Conservation (phyloP, 2,329 filamentous ascomycete species). For the Xylariales sp. region DNA sequence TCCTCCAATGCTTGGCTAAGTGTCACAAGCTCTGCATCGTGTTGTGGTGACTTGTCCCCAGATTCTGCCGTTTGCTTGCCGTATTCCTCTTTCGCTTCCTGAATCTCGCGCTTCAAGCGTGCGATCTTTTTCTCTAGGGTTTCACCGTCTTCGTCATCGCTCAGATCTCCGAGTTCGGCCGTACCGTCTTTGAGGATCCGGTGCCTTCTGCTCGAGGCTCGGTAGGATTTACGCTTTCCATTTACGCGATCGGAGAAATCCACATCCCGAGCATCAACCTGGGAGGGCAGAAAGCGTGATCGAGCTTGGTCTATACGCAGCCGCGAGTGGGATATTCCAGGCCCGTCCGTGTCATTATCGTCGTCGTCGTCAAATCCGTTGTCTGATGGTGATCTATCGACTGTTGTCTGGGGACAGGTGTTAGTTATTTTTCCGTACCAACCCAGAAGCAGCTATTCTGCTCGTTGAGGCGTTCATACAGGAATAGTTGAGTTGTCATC, state of each 20-base stretch:
- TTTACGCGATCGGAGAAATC: slow-evolving; percentile 92
- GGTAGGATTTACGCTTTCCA: slow-evolving; percentile 85
- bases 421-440: slow-evolving; percentile 32
- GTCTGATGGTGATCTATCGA: slow-evolving; percentile 68
- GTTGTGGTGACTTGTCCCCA: slow-evolving; percentile 55
- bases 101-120: slow-evolving; percentile 79
- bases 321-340: slow-evolving; percentile 79
- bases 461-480: slow-evolving; percentile 60
- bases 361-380: slow-evolving; percentile 63
- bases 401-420: slow-evolving; percentile 59
- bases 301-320: slow-evolving; percentile 84
- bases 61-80: slow-evolving; percentile 63
- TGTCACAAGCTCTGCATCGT: slow-evolving; percentile 70
- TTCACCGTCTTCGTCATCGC: slow-evolving; percentile 77
- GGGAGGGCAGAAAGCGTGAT: slow-evolving; percentile 78
- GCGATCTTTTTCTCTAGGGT: slow-evolving; percentile 82
- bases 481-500: slow-evolving; percentile 89
- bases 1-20: slow-evolving; percentile 79
- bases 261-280: slow-evolving; percentile 79
- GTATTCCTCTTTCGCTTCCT: slow-evolving; percentile 62
- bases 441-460: slow-evolving; percentile 1
- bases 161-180: slow-evolving; percentile 77
- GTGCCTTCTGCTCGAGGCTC: slow-evolving; percentile 75
- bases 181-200: slow-evolving; percentile 72
- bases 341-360: slow-evolving; percentile 67